Evolutionary conservation across 352 stramenopile species (phyloP).

Genomic region (Saprolegnia diclina): DNA sequence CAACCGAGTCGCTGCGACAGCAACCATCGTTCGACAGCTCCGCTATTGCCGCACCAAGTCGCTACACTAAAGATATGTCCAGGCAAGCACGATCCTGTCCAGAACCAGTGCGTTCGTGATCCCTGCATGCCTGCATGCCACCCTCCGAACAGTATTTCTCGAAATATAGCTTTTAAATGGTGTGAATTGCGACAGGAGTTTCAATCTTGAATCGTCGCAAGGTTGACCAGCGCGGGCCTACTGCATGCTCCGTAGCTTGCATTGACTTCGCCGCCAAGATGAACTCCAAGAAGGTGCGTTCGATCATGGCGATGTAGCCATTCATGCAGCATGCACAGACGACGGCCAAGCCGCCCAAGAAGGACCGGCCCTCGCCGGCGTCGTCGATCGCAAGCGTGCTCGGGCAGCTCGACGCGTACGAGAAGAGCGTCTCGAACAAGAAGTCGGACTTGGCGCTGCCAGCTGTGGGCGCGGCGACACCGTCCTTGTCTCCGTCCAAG

Average conservation of each 20-base stretch:
- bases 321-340: background rate
- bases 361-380: background rate
- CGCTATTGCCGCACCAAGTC: background rate
- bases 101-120: background rate
- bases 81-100: background rate
- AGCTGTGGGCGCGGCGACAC: background rate
- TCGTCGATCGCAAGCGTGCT: constrained; percentile 10
- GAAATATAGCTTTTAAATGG: background rate
- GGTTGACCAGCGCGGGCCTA: too few relatives aligned
- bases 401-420: constrained; percentile 20
- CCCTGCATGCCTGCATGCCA: too few relatives aligned
- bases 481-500: constrained; percentile 12
- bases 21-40: background rate
- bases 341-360: background rate
- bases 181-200: background rate
- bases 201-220: background rate
- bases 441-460: constrained; percentile 3
- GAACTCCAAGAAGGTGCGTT: constrained; percentile 10
- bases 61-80: background rate
- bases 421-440: constrained; percentile 7
- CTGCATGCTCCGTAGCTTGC: background rate
- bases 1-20: background rate
- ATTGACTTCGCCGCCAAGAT: background rate
- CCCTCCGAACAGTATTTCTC: too few relatives aligned
- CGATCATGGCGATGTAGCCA: background rate